Percentiles rank a stretch among this genome's conserved stretches.
These are phyloP conservation scores for Peniophora sp. DNA, from an alignment of 1,284 basidiomycete species.

Conservation along the genomic window DNA sequence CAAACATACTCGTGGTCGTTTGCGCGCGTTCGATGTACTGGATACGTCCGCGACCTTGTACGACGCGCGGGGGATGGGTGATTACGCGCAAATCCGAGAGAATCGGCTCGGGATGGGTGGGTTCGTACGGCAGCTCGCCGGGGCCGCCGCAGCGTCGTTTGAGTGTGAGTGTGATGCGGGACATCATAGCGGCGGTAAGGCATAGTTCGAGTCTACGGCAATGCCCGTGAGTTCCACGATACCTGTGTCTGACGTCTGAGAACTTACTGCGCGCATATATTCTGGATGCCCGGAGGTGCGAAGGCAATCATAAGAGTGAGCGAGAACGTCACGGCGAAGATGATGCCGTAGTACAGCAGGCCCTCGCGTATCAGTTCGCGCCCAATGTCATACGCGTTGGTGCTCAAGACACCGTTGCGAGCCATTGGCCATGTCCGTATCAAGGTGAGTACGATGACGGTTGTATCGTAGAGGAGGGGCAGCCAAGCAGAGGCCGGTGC, in stretches of 20 bases:
- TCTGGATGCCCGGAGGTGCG: conserved; percentile 35
- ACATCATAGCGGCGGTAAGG: conserved; percentile 42
- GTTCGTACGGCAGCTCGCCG: too few species aligned
- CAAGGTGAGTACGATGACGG: conserved; percentile 39
- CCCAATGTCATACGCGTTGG: conserved; percentile 22
- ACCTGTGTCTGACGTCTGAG: background rate
- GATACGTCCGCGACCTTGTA: too few species aligned
- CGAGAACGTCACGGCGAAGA: conserved; percentile 41
- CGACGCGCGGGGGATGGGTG: too few species aligned
- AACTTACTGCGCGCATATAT: conserved; percentile 38
- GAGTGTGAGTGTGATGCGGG: conserved; percentile 41
- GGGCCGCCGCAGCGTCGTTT: conserved; percentile 10
- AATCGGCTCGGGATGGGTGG: too few species aligned
- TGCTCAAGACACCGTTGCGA: too few species aligned
- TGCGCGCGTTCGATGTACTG: too few species aligned
- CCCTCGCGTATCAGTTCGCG: conserved; percentile 45
- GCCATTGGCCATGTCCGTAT: conserved; percentile 33
- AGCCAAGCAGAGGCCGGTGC: conserved; percentile 44
- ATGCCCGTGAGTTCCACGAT: background rate
- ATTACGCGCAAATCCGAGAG: too few species aligned
- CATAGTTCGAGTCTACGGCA: conserved; percentile 36
- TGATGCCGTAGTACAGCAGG: conserved; percentile 46
- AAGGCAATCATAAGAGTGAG: conserved; percentile 44
- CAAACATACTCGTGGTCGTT: too few species aligned
- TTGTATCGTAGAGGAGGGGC: conserved; percentile 46